These are phyloP conservation scores for Diaporthe amygdali DNA, from an alignment of 2,329 filamentous ascomycete species.

Conservation along the genomic window DNA sequence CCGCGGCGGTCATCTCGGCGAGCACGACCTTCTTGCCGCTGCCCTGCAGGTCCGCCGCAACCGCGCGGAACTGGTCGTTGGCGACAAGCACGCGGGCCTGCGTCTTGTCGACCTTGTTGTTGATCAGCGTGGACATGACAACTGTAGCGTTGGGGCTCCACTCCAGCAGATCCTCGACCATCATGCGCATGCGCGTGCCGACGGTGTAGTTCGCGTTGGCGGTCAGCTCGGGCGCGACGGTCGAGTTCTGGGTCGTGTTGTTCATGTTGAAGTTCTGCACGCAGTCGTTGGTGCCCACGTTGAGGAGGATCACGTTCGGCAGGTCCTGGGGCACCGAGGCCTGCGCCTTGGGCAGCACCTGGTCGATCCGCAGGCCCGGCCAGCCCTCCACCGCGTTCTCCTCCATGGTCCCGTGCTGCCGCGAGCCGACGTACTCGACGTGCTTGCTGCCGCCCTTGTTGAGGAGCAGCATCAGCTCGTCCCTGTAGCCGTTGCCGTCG, in stretches of 20 bases:
- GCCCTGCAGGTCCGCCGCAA: constrained; percentile 34
- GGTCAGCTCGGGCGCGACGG: constrained; percentile 5
- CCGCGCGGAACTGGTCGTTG: constrained; percentile 38
- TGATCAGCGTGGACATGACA: constrained; percentile 45
- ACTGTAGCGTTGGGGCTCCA: constrained; percentile 39
- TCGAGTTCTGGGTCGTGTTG: constrained; percentile 3
- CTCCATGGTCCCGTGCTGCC: constrained; percentile 42
- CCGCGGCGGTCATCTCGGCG: constrained; percentile 44
- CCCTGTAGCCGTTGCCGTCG: constrained; percentile 46
- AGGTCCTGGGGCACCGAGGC: constrained; percentile 35
- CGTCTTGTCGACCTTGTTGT: constrained; percentile 25
- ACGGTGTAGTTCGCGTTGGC: constrained; percentile 24
- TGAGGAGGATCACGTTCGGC: constrained; percentile 48
- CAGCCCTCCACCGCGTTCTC: constrained; percentile 52
- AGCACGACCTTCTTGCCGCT: constrained; percentile 40
- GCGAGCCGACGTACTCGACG: constrained; percentile 48
- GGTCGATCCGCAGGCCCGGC: constrained; percentile 45
- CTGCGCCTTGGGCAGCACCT: constrained; percentile 41
- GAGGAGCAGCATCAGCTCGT: constrained; percentile 37
- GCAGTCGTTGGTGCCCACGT: constrained; percentile 51
- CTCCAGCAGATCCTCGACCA: constrained; percentile 41
- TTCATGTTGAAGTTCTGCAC: constrained; percentile 37
- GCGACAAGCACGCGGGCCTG: constrained; percentile 37
- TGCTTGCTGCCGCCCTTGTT: constrained; percentile 35
- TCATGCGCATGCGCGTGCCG: constrained; percentile 37